Conservation (phyloP, 129 eudicot species). For the Pittosporum tobira region DNA sequence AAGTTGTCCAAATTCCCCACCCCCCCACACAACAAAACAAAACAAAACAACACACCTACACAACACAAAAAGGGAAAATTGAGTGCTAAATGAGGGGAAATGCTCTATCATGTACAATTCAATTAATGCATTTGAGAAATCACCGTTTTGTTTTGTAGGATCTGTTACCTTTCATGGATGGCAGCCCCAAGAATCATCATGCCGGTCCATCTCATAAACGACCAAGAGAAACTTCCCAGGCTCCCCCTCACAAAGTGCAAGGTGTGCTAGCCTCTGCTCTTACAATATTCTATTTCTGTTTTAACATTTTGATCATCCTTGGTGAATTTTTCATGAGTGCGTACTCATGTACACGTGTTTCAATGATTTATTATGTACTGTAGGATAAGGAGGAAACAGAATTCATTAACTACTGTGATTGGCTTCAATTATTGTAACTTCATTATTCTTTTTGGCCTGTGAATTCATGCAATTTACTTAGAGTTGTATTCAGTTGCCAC, state of each 20-base stretch:
- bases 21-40: too few species aligned
- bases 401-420: neutral
- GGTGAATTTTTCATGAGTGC: too few species aligned
- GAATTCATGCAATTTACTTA: neutral
- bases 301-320: too few species aligned
- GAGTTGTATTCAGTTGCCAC: conserved; percentile 27
- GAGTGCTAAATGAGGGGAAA: too few species aligned
- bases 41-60: too few species aligned
- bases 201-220: conserved; percentile 69
- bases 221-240: conserved; percentile 55
- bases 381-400: neutral
- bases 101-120: too few species aligned
- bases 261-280: conserved; percentile 17
- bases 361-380: neutral
- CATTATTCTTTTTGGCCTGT: too few species aligned
- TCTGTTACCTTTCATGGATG: conserved; percentile 74
- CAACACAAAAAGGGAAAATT: too few species aligned
- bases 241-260: conserved; percentile 39
- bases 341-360: neutral
- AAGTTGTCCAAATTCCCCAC: too few species aligned
- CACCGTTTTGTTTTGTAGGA: conserved; percentile 34
- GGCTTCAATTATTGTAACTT: too few species aligned
- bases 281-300: neutral
- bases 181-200: conserved; percentile 69
- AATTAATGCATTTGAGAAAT: neutral